Conservation (phyloP, 2,329 filamentous ascomycete genomes). For the Lasiodiplodia sp. region DNA sequence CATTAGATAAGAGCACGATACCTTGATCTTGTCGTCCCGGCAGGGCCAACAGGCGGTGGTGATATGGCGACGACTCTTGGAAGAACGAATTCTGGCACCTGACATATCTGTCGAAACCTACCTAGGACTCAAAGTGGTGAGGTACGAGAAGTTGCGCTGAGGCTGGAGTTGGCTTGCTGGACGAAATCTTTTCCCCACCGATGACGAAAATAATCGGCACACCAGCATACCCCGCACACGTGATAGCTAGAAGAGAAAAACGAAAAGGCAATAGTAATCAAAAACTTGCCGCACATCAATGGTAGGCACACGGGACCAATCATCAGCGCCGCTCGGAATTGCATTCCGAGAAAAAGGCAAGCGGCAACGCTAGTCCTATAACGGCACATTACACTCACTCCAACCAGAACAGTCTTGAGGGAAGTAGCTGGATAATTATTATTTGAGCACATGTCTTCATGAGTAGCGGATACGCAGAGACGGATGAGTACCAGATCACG, state of each 20-base stretch:
- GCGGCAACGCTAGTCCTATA: neutral
- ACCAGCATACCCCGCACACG: neutral
- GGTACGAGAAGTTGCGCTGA: neutral
- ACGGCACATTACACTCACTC: neutral
- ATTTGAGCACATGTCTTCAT: no score
- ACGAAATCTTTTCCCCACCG: neutral
- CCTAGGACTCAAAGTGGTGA: neutral
- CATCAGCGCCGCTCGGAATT: neutral
- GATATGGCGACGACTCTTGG: constrained; percentile 2
- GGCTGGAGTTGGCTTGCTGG: neutral
- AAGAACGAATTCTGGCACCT: neutral
- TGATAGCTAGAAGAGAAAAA: neutral
- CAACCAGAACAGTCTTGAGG: neutral
- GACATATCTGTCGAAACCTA: neutral
- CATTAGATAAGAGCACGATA: neutral
- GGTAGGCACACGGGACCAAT: neutral
- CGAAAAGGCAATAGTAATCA: neutral
- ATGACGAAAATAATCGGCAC: neutral
- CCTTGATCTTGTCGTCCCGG: constrained; percentile 16
- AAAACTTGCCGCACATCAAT: neutral
- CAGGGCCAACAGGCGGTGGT: constrained; percentile 13
- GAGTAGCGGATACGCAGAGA: neutral
- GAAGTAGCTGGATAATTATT: neutral
- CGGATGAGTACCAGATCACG: neutral
- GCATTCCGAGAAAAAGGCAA: constrained; percentile 5